Percentiles rank a stretch among this genome's conserved stretches.
phyloP scores from a whole-genome alignment of 2,329 filamentous ascomycete genomes.

The Beauveria scarabaeidicola region DNA sequence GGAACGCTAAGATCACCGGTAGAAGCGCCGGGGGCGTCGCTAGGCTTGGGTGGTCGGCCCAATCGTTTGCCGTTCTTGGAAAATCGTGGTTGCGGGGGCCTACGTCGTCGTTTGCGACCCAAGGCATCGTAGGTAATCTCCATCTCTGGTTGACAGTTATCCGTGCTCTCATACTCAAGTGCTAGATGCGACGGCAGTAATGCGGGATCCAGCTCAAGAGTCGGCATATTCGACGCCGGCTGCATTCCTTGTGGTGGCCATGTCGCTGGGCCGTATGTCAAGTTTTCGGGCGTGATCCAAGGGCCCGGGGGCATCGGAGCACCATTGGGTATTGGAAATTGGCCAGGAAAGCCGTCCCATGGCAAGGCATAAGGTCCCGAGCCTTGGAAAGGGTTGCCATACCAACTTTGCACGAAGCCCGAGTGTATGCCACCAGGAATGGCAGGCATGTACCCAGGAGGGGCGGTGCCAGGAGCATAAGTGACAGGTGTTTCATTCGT shows the following conservation, averaged over 20 bases:
- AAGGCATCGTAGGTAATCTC: not conserved
- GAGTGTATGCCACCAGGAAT: not conserved
- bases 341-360: not conserved
- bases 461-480: not conserved
- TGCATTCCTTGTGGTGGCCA: not conserved
- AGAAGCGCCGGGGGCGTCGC: not conserved
- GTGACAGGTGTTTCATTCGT: not conserved
- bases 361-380: not conserved
- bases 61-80: constrained; percentile 10
- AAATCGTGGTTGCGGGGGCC: constrained; percentile 6
- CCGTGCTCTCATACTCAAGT: not conserved
- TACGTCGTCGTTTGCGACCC: not conserved
- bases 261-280: not conserved
- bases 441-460: not conserved
- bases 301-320: not conserved
- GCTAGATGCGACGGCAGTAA: not conserved
- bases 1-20: too few species aligned
- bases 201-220: not conserved
- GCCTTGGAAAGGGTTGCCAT: constrained; percentile 1
- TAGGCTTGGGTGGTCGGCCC: constrained; percentile 4
- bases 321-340: not conserved
- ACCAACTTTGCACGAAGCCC: not conserved
- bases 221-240: not conserved
- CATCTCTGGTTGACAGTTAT: not conserved
- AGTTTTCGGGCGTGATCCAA: not conserved